Evolutionary conservation across 441 rosid species (phyloP), one percentile per base, ranked within the genome.

Genomic region (Jatropha podagrica): DNA sequence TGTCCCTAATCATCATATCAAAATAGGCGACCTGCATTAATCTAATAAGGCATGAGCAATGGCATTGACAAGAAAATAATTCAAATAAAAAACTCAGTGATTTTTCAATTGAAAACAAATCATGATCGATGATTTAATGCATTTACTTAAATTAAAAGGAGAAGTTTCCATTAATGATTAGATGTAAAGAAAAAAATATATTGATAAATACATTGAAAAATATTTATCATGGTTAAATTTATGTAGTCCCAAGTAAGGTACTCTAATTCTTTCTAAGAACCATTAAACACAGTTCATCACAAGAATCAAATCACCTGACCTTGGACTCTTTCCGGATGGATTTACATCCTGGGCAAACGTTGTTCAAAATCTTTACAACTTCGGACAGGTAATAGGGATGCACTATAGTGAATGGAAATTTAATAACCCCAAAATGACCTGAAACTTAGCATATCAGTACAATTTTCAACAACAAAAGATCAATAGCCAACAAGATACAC

Each of bases 341-440:
- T 86, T 89, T 92, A 85, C 98, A 96, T 54, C 90, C 91, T 8
- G 99, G 98, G 74, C 99, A 96, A 75, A 89, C 79, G 80, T 87
- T 88, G 75, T 96, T 96, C 69, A 96, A 69, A 69, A 96, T 69
- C 41, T 87, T 77, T 8, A 85, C 89, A 76, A 92, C 86, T 81
- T 96, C 97, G 2, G 96, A 86, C 4, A 92, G 75, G 73, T 76
- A 94, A 76, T 91, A 90, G 0, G 98, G 98, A 77, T 96, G 89
- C 61, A 90, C 76, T 65, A 96, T 78, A 12, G 90, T 67, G 69
- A 74, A 77, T 60, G 77, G 84, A 71, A 96, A 93, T 32, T 88
- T 88, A 63, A 96, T 85, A 64, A 86, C 77, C 42, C 98, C 98
- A 59, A 86, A 90, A 83, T 96, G 99, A 65, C 98, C 98, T 96